Percentiles rank a stretch among this genome's conserved stretches.
Conservation (phyloP, 164 flowering plant species). For the Pachysandra terminalis region DNA sequence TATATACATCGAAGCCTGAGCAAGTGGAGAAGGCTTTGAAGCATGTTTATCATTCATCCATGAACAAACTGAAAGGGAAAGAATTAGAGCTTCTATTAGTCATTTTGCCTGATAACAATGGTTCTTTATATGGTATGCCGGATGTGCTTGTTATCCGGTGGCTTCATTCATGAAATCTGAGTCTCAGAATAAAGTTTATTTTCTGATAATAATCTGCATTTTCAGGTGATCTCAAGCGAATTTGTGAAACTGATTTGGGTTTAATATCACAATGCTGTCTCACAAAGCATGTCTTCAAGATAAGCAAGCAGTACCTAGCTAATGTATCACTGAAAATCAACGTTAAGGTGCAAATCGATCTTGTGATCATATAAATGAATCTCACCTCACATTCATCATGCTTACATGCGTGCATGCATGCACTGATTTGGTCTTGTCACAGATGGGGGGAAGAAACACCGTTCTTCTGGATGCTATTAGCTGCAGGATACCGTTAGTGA, state of each 20-base stretch:
- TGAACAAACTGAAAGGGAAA: constrained; percentile 66
- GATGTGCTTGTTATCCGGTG: background rate
- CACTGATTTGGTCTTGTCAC: constrained; percentile 5
- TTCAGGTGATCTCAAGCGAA: constrained; percentile 81
- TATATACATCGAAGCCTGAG: constrained; percentile 57
- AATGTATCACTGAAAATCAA: constrained; percentile 73
- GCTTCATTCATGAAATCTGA: constrained; percentile 1
- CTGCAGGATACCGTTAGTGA: constrained; percentile 75
- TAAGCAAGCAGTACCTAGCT: constrained; percentile 83
- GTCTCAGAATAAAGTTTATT: constrained; percentile 2
- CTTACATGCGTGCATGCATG: background rate
- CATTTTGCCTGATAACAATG: constrained; percentile 76
- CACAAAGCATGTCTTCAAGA: constrained; percentile 84
- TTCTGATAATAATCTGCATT: constrained; percentile 11
- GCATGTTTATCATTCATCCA: constrained; percentile 53
- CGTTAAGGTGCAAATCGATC: constrained; percentile 56
- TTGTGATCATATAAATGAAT: background rate
- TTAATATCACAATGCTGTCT: constrained; percentile 91
- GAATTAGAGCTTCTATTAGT: constrained; percentile 66
- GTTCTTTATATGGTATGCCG: constrained; percentile 67
- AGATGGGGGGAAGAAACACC: constrained; percentile 90
- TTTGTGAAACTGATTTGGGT: constrained; percentile 96
- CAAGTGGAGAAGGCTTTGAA: constrained; percentile 80
- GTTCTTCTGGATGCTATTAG: constrained; percentile 81
- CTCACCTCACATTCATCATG: background rate